Conservation (phyloP, 164 flowering plant species). For the Buxus sempervirens region DNA sequence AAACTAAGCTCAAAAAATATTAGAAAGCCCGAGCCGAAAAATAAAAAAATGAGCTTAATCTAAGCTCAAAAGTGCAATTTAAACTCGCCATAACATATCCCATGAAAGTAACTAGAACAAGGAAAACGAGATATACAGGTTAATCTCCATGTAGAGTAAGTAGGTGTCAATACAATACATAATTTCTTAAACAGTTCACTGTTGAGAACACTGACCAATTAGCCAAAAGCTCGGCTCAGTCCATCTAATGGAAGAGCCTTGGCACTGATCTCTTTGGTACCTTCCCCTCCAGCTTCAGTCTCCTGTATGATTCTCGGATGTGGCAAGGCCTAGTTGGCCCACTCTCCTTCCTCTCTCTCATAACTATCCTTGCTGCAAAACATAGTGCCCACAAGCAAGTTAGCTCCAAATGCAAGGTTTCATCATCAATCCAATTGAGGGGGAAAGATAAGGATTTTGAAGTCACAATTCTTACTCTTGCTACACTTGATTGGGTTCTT, state of each 20-base stretch:
- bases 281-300: constrained; percentile 91
- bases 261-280: constrained; percentile 76
- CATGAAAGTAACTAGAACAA: too few relatives aligned
- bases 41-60: too few relatives aligned
- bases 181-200: background rate
- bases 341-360: constrained; percentile 78
- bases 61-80: too few relatives aligned
- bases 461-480: background rate
- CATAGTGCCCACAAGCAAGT: background rate
- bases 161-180: too few relatives aligned
- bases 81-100: too few relatives aligned
- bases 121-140: too few relatives aligned
- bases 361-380: constrained; percentile 69
- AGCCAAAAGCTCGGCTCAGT: background rate
- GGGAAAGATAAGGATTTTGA: background rate
- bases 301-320: constrained; percentile 85
- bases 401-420: background rate
- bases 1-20: too few relatives aligned
- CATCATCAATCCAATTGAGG: background rate
- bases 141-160: too few relatives aligned
- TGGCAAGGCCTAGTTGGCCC: constrained; percentile 97
- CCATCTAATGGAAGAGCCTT: constrained; percentile 66
- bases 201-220: background rate
- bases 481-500: background rate
- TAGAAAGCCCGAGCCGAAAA: too few relatives aligned